Evolutionary conservation across 2,329 filamentous ascomycete species (phyloP).

Genomic region (Fulvia fulva): DNA sequence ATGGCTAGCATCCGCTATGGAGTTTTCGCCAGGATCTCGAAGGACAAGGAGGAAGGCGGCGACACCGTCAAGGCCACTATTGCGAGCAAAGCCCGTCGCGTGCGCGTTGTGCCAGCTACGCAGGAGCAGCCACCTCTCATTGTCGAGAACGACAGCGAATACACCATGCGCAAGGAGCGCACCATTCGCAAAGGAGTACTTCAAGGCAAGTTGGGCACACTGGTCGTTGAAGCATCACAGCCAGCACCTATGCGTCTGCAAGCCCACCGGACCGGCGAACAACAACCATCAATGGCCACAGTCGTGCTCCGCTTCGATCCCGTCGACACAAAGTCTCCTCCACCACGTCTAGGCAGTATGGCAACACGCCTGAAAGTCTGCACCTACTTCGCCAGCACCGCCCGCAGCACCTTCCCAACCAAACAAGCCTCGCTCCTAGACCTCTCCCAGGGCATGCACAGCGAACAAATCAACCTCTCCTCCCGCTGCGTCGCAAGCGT

Average conservation of each 20-base stretch:
- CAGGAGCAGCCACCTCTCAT: constrained; percentile 59
- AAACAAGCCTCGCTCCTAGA: constrained; percentile 42
- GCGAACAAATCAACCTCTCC: constrained; percentile 51
- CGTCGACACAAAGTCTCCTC: constrained; percentile 43
- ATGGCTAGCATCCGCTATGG: constrained; percentile 60
- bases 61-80: constrained; percentile 42
- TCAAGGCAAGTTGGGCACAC: constrained; percentile 54
- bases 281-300: constrained; percentile 53
- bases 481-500: constrained; percentile 55
- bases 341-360: constrained; percentile 52
- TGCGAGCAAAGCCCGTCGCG: constrained; percentile 50
- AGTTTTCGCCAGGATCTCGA: constrained; percentile 38
- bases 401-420: constrained; percentile 49
- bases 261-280: constrained; percentile 35
- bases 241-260: constrained; percentile 54
- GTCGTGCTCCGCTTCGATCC: constrained; percentile 61
- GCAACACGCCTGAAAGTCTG: constrained; percentile 53
- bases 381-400: constrained; percentile 54
- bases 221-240: constrained; percentile 56
- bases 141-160: constrained; percentile 46
- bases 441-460: constrained; percentile 50
- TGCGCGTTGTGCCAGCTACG: constrained; percentile 57
- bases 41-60: constrained; percentile 42
- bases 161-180: constrained; percentile 56
- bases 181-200: constrained; percentile 57